Conservation (phyloP, 2,329 filamentous ascomycete species). For the Tetracladium maxilliforme region DNA sequence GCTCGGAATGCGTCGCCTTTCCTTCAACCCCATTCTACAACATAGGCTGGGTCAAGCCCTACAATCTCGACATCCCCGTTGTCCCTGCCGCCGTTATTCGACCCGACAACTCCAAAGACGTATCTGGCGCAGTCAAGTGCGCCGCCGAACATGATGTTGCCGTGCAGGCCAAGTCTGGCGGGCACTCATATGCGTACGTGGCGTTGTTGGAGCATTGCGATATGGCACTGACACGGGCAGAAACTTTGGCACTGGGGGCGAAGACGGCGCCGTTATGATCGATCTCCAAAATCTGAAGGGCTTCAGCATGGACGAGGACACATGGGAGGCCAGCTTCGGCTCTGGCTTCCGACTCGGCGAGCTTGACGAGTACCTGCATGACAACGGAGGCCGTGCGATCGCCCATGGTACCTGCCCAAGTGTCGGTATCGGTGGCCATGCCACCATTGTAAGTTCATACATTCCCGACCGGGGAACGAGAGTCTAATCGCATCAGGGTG, state of each 20-base stretch:
- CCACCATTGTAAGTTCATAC: conserved; percentile 31
- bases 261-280: conserved; percentile 33
- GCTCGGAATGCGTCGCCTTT: no score
- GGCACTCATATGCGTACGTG: conserved; percentile 37
- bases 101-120: no score
- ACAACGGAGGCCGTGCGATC: conserved; percentile 38
- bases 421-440: conserved; percentile 43
- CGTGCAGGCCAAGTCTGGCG: conserved; percentile 34
- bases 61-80: no score
- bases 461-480: no score
- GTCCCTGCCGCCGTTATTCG: no score
- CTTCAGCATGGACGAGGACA: conserved; percentile 34
- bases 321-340: conserved; percentile 39
- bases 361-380: conserved; percentile 31
- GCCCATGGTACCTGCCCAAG: conserved; percentile 44
- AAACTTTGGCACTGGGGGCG: conserved; percentile 34
- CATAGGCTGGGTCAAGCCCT: no score
- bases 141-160: conserved; percentile 23
- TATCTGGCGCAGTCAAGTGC: conserved; percentile 29
- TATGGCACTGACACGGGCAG: background rate
- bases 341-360: conserved; percentile 35
- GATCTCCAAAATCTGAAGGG: conserved; percentile 36
- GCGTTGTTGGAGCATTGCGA: background rate
- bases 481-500: conserved; percentile 24
- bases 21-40: no score